Base-by-base conservation (phyloP, 208 protist species). In the Acanthamoeba royreba region DNA sequence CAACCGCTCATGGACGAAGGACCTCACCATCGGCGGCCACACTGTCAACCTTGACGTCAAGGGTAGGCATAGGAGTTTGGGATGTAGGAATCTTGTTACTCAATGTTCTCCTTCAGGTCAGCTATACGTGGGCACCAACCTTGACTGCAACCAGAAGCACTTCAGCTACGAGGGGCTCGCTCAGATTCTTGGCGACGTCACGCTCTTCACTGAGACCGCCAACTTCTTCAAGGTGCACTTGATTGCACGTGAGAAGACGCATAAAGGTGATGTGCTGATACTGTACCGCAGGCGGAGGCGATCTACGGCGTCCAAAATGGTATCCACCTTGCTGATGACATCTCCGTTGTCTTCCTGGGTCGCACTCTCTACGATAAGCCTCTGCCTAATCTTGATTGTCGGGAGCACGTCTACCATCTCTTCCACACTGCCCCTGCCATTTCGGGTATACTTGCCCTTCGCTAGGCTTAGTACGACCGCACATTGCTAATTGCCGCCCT, bases 101-200 rank as follows among this genome's bases (percentile, higher is more conserved):
- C n/a, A n/a, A n/a, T n/a, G n/a, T n/a, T n/a, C n/a, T n/a, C n/a
- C n/a, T n/a, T n/a, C 19, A 61, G 53, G 35, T 46, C 81, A 95
- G 53, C 87, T 95, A 3, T 95, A 94, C 53, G 52, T 83, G 25
- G 94, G 94, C 33, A 94, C 94, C 77, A 95, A 95, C 93, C 94
- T 95, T 66, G 94, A 95, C 69, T 95, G 94, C 49, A 95, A 95
- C 66, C 92, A 95, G 66, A 2, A 87, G 46, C 74, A 77, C 49
- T 95, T 95, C 83, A 95, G 94, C 77, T 95, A 95, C 72, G 69
- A 94, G 31, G 94, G 33, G 19, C 52, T 61, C 7, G 92, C 72
- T 45, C 55, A 94, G 45, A 77, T 66, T 7, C 52, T 61, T 38
- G 87, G 63, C 33, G 45, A 83, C 28, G 11, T 95, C 43, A 83